A percentile compares a stretch with the other conserved stretches of the same genome.
Evolutionary conservation across 78 protist species (phyloP).

Genomic region (Pelomyxa schiedti): DNA sequence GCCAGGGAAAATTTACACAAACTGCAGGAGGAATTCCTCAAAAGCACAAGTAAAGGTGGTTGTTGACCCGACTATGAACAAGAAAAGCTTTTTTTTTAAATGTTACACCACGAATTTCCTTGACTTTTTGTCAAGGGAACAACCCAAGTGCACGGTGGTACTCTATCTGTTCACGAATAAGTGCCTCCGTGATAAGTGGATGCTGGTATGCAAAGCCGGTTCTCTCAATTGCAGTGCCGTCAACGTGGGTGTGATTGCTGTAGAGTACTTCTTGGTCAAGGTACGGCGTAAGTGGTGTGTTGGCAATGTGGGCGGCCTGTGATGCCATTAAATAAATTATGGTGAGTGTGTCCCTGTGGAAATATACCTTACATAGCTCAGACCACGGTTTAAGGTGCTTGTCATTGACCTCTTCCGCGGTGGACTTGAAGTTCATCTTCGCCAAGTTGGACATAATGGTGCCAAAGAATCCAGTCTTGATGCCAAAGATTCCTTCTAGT

Average conservation of each 20-base stretch:
- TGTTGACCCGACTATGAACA: no score
- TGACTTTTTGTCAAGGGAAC: no score
- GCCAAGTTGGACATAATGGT: slow-evolving; percentile 47
- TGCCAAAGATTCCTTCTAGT: slow-evolving; percentile 74
- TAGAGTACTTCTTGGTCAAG: slow-evolving; percentile 79
- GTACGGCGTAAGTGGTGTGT: slow-evolving; percentile 85
- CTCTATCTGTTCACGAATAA: not conserved
- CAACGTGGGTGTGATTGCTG: slow-evolving; percentile 64
- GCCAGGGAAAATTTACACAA: no score
- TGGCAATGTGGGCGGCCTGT: slow-evolving; percentile 24
- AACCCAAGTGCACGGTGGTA: not conserved
- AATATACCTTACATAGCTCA: slow-evolving; percentile 71
- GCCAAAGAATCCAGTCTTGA: slow-evolving; percentile 76
- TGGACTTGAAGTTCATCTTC: slow-evolving; percentile 30
- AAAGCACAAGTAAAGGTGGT: no score
- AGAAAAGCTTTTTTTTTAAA: no score
- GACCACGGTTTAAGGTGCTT: slow-evolving; percentile 88
- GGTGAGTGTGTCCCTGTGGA: no score
- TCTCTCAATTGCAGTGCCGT: slow-evolving; percentile 70
- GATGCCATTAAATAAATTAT: no score
- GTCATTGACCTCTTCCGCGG: slow-evolving; percentile 68
- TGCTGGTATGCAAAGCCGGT: slow-evolving; percentile 68
- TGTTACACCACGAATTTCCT: no score
- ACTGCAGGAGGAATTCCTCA: no score
- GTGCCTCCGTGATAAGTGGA: slow-evolving; percentile 30